phyloP scores from a whole-genome alignment of 2,329 filamentous ascomycete species.

The Aspergillus neotritici region DNA sequence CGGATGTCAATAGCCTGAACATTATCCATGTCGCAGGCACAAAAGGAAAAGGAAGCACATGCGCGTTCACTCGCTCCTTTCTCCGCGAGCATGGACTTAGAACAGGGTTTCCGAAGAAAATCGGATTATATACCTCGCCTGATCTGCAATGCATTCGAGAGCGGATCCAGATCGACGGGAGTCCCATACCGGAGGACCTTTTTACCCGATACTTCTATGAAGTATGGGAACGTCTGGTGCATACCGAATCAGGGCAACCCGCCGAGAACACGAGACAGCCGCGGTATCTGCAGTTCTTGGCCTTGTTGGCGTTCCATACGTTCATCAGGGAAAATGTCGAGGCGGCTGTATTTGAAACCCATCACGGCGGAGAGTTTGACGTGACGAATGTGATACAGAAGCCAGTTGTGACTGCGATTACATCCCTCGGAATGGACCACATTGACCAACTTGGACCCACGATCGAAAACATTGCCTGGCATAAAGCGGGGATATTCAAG shows the following conservation, averaged over 20 bases:
- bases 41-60: conserved; percentile 72
- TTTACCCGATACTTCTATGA: conserved; percentile 27
- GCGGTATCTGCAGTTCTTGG: conserved; percentile 52
- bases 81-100: conserved; percentile 40
- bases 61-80: conserved; percentile 53
- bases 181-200: conserved; percentile 22
- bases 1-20: conserved; percentile 56
- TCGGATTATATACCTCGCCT: conserved; percentile 26
- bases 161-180: conserved; percentile 34
- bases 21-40: conserved; percentile 67
- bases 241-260: neutral
- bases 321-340: conserved; percentile 61
- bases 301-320: conserved; percentile 59
- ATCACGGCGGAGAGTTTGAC: conserved; percentile 63
- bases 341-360: conserved; percentile 60
- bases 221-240: conserved; percentile 33
- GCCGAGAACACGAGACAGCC: conserved; percentile 24
- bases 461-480: conserved; percentile 64
- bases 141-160: conserved; percentile 29
- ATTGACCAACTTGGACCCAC: conserved; percentile 58
- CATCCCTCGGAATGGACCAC: conserved; percentile 65
- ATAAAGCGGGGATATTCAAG: conserved; percentile 69
- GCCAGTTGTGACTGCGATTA: conserved; percentile 57
- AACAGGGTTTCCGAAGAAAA: conserved; percentile 21
- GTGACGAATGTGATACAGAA: conserved; percentile 60